Evolutionary conservation across 2,329 filamentous ascomycete genomes (phyloP).

Genomic region (Chaetomiaceae sp.): DNA sequence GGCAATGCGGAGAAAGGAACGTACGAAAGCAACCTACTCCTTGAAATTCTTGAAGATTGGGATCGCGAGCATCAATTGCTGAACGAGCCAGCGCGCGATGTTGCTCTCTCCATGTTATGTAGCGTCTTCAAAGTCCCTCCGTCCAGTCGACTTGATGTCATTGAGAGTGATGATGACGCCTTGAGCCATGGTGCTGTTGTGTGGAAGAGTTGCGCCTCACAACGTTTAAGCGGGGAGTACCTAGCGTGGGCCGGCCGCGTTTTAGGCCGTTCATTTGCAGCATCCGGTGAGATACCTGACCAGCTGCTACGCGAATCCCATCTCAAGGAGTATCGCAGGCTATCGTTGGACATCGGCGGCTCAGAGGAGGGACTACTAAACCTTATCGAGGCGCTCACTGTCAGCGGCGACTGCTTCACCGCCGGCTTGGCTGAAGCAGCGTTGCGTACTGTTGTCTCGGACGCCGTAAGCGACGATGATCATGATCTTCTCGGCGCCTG

Average conservation of each 20-base stretch:
- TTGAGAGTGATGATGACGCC: conserved; percentile 63
- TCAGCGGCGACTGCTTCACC: conserved; percentile 50
- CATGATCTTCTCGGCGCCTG: conserved; percentile 48
- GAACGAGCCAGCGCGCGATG: conserved; percentile 62
- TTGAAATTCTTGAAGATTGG: conserved; percentile 76
- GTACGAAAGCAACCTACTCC: conserved; percentile 72
- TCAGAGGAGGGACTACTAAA: conserved; percentile 62
- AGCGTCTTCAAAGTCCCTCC: conserved; percentile 63
- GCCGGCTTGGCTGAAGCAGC: conserved; percentile 59
- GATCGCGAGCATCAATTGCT: conserved; percentile 59
- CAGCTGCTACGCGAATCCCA: conserved; percentile 58
- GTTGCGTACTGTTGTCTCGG: conserved; percentile 53
- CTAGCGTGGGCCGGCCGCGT: conserved; percentile 81
- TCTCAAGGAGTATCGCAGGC: conserved; percentile 46
- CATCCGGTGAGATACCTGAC: conserved; percentile 63
- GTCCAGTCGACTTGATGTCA: conserved; percentile 59
- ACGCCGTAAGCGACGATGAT: conserved; percentile 45
- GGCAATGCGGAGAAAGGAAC: conserved; percentile 67
- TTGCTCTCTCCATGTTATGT: conserved; percentile 70
- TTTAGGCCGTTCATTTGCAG: conserved; percentile 76
- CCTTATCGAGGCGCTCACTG: conserved; percentile 58
- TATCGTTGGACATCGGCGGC: conserved; percentile 43
- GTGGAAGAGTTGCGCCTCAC: conserved; percentile 70
- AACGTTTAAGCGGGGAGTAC: conserved; percentile 62
- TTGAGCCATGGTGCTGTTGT: conserved; percentile 60